Evolutionary conservation across 306 rosid species (phyloP).

Genomic region (Cucumis cinereus): DNA sequence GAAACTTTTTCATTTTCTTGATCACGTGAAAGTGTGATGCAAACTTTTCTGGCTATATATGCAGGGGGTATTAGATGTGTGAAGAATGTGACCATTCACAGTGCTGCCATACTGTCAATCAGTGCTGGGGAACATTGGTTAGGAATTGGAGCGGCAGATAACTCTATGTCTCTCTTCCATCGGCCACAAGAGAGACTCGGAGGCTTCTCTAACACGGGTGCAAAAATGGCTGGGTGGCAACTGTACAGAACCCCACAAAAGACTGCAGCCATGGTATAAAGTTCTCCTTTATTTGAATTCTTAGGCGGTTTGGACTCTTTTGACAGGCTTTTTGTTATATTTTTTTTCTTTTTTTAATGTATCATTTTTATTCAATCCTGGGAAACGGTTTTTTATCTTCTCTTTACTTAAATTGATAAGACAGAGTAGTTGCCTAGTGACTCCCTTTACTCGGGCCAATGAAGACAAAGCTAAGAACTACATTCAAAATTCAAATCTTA

Average conservation of each 20-base stretch:
- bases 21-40: not conserved
- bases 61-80: constrained; percentile 84
- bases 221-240: constrained; percentile 93
- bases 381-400: not conserved
- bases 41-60: not conserved
- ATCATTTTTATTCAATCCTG: not conserved
- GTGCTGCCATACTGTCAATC: constrained; percentile 68
- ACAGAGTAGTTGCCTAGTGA: not conserved
- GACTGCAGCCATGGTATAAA: constrained; percentile 75
- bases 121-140: constrained; percentile 97
- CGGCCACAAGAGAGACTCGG: constrained; percentile 99
- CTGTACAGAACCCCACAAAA: constrained; percentile 92
- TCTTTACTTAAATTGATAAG: not conserved
- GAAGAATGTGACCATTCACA: constrained; percentile 83
- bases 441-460: not conserved
- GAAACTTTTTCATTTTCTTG: not conserved
- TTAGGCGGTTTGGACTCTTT: constrained; percentile 11
- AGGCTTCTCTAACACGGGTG: constrained; percentile 58
- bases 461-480: not conserved
- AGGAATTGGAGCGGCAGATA: constrained; percentile 98
- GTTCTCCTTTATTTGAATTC: not conserved
- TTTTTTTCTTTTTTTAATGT: not conserved
- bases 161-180: constrained; percentile 86
- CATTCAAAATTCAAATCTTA: not conserved
- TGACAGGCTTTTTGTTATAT: not conserved